Base-by-base conservation (phyloP, 345 rosid species). In the Diplotaxis tenuifolia region DNA sequence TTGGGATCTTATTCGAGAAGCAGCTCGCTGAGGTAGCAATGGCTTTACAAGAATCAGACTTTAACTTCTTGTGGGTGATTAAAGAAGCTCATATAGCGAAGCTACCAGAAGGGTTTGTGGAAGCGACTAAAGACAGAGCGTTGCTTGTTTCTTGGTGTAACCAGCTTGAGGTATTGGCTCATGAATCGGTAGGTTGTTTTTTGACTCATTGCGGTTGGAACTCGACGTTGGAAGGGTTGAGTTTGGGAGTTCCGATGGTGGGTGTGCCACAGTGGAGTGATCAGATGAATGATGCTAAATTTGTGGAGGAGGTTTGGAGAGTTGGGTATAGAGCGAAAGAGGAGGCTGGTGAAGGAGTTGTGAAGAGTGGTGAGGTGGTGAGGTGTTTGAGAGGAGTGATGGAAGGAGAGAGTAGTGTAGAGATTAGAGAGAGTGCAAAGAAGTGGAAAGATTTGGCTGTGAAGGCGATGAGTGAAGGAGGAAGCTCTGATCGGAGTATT, bases 181-280 rank as follows among this genome's bases (percentile, higher is more conserved):
- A 86, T 65, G 49, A 21, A 40, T 84, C 89, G 0, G 40, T 78
- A 0, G 87, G 96, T 12, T 84, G 96, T 62, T 89, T 89, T 27
- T 79, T 89, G 78, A 82, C 96, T 5, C 96, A 89, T 10, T 84
- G 90, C 11, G 92, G 96, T 27, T 89, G 96, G 92, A 87, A 89
- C 78, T 89, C 96, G 3, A 86, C 88, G 0, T 71, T 88, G 1
- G 96, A 90, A 82, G 96, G 86, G 34, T 75, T 90, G 15, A 83
- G 91, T 81, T 76, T 85, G 0, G 96, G 93, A 0, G 84, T 88
- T 3, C 93, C 93, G 0, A 90, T 88, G 93, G 81, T 86, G 0
- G 87, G 85, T 9, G 62, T 90, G 72, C 94, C 94, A 0, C 83
- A 83, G 22, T 86, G 92, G 89, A 69, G 88, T 1, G 96, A 90